Percentiles rank a stretch among this genome's conserved stretches.
Conservation (phyloP, 164 flowering plant species). For the Santalum album region DNA sequence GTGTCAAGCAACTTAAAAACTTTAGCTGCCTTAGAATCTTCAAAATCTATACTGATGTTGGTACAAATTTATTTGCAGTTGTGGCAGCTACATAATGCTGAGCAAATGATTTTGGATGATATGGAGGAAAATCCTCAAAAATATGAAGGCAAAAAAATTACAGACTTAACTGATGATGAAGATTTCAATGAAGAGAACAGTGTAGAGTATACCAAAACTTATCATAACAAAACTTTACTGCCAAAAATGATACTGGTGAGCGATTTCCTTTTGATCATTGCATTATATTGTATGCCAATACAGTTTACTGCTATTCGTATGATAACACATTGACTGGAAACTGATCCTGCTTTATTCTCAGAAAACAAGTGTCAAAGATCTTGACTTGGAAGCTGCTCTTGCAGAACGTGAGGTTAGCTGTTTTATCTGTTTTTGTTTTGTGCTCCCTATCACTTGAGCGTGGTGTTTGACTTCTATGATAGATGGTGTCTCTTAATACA, state of each 20-base stretch:
- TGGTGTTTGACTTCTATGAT: not conserved
- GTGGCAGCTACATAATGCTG: constrained; percentile 93
- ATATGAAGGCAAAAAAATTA: constrained; percentile 49
- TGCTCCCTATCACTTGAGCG: not conserved
- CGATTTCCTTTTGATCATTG: constrained; percentile 3
- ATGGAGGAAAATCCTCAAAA: constrained; percentile 80
- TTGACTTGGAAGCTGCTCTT: constrained; percentile 81
- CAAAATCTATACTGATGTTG: not conserved
- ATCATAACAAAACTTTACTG: constrained; percentile 47
- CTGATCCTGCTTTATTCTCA: constrained; percentile 20
- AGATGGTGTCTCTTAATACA: not conserved
- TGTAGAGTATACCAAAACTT: constrained; percentile 46
- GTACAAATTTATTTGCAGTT: constrained; percentile 37
- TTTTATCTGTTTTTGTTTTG: not conserved
- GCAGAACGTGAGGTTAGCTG: constrained; percentile 80
- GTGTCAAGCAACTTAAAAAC: too few relatives aligned
- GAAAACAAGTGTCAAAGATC: constrained; percentile 82
- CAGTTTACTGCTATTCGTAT: not conserved
- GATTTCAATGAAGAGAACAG: constrained; percentile 64
- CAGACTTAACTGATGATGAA: constrained; percentile 48
- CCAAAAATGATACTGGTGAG: constrained; percentile 69
- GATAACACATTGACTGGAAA: not conserved
- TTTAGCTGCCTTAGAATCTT: too few relatives aligned
- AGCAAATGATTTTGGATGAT: constrained; percentile 92
- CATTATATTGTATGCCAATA: not conserved